phyloP scores from a whole-genome alignment of 371 early-diverging fungal species.

The Sporodiniella umbellata region DNA sequence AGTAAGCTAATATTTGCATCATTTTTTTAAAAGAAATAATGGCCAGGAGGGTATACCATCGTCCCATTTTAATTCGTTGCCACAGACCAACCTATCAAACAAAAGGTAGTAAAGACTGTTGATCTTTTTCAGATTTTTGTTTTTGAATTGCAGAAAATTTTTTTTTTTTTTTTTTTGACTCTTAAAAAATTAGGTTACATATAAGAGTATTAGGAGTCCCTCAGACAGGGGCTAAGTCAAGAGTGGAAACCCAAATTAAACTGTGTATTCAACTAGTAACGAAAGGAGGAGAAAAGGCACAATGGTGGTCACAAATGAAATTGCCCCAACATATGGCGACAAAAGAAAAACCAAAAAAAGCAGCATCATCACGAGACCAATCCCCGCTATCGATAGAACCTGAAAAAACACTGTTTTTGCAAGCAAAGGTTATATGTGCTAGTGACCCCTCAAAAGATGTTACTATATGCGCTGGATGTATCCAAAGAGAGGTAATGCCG shows the following conservation, averaged over 20 bases:
- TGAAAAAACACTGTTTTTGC: constrained; percentile 58
- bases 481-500: constrained; percentile 82
- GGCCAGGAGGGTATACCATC: background rate
- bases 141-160: too few relatives aligned
- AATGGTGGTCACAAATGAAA: constrained; percentile 80
- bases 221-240: constrained; percentile 78
- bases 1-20: too few relatives aligned
- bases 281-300: constrained; percentile 74
- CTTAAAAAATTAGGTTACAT: constrained; percentile 25
- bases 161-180: background rate
- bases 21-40: background rate
- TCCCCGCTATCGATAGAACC: constrained; percentile 9
- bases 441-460: constrained; percentile 80
- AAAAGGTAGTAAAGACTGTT: constrained; percentile 10
- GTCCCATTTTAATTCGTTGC: constrained; percentile 9
- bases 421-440: constrained; percentile 81
- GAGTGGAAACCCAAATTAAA: constrained; percentile 94
- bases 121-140: too few relatives aligned
- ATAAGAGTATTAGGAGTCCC: constrained; percentile 76
- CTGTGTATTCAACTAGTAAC: constrained; percentile 83
- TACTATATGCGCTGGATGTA: constrained; percentile 81
- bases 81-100: constrained; percentile 9
- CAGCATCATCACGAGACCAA: constrained; percentile 2
- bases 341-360: constrained; percentile 60
- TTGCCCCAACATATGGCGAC: constrained; percentile 84